Evolutionary conservation across 2,329 filamentous ascomycete genomes (phyloP), one percentile per base, ranked within the genome.

Genomic region (Decorospora gaudefroyi): DNA sequence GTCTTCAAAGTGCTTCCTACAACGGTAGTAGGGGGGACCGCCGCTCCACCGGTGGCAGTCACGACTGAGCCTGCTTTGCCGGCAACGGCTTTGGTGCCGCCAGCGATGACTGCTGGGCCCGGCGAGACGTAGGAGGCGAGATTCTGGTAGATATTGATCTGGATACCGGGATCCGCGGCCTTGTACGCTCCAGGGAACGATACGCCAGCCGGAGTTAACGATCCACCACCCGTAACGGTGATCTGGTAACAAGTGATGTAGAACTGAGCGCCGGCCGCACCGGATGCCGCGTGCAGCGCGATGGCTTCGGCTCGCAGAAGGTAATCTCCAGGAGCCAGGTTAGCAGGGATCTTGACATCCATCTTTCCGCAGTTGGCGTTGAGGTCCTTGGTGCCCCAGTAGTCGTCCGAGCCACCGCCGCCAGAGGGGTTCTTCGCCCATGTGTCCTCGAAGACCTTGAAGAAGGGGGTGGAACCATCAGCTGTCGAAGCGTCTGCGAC

Each of bases 91-190:
- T 56, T 59, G 2, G 55, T 62, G 13, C 64, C 64, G 7, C 62
- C 65, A 12, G 57, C 38, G 31, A 68, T 61, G 22, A 73, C 64
- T 23, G 67, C 56, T 11, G 79, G 79, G 12, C 79, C 79, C 15
- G 78, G 79, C 29, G 81, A 79, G 15, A 61, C 53, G 61, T 82
- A 82, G 28, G 61, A 69, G 44, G 77, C 61, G 16, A 65, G 46
- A 7, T 65, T 58, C 39, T 70, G 58, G 74, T 84, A 85, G 68
- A 86, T 78, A 74, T 82, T 81, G 75, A 84, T 72, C 46, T 75
- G 57, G 57, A 86, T 81, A 44, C 83, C 83, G 4, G 78, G 70
- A 62, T 85, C 82, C 34, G 73, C 65, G 55, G 74, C 71, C 46
- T 73, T 81, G 76, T 86, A 86, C 15, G 83, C 74, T 29, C 71